Percentiles rank a stretch among this genome's conserved stretches.
phyloP scores from a whole-genome alignment of 169 alveolate genomes.

The Perkinsus olseni region DNA sequence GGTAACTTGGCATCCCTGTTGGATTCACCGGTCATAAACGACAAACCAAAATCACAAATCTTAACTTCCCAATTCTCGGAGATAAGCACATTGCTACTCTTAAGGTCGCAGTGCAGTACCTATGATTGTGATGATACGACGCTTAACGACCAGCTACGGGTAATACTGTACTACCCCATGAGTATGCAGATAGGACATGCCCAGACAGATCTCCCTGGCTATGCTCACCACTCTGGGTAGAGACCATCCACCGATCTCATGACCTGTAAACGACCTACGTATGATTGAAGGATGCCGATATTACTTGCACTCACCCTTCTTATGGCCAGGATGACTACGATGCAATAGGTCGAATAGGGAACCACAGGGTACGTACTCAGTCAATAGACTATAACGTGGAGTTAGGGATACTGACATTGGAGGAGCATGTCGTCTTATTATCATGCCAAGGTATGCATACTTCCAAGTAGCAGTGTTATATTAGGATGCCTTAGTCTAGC shows the following conservation, averaged over 20 bases:
- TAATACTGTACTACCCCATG: conserved; percentile 48
- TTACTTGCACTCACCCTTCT: too few species aligned
- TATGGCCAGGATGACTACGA: neutral
- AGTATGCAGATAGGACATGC: conserved; percentile 60
- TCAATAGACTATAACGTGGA: conserved; percentile 56
- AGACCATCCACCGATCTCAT: neutral
- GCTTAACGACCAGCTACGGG: too few species aligned
- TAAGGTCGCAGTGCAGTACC: conserved; percentile 67
- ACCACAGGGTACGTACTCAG: conserved; percentile 57
- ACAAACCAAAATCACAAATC: conserved; percentile 67
- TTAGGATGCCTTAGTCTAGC: conserved; percentile 64
- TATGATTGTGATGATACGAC: too few species aligned
- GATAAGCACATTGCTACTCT: conserved; percentile 57
- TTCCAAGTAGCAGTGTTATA: conserved; percentile 57
- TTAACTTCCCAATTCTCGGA: conserved; percentile 63
- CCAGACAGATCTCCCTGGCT: conserved; percentile 60
- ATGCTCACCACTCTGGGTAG: conserved; percentile 26
- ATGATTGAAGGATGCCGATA: conserved; percentile 20
- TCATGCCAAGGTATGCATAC: neutral
- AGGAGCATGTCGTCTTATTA: neutral
- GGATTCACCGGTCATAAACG: conserved; percentile 34
- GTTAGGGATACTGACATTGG: conserved; percentile 35
- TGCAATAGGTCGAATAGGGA: conserved; percentile 62
- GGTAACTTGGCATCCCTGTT: conserved; percentile 26
- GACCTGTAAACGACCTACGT: neutral